Evolutionary conservation across 257 asterid species (phyloP), one percentile per base, ranked within the genome.

Genomic region (Salvia rosmarinus): DNA sequence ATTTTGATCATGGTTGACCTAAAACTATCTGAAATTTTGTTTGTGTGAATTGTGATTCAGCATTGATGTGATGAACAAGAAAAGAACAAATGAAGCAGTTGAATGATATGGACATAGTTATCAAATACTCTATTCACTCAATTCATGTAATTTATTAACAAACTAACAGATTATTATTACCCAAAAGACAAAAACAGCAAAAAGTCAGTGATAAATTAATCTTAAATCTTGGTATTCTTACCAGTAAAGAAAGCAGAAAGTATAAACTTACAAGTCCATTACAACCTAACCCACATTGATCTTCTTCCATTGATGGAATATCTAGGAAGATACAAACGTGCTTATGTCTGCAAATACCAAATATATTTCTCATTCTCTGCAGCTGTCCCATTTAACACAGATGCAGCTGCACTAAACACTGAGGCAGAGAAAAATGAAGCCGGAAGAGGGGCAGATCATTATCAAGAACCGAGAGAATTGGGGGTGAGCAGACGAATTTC

Each of bases 401-500:
- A 42, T 9, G 50, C 57, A 57, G 6, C 55, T 30, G 16, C 65
- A 35, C 3, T 0, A 28, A 66, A n/a, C 59, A 17, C 17, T 6
- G 40, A 11, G 46, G 47, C 50, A 30, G 39, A 17, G 20, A 65
- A 72, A 68, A 40, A 85, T 83, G 91, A 88, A 84, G 85, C 81
- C 78, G 17, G 81, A 81, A 68, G 85, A 79, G 65, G 85, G 49
- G 57, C 83, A 39, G 7, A 23, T 56, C 82, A 77, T 75, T 75
- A 71, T 56, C 82, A 76, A 79, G 79, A 71, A 37, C 71, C 71
- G 51, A 77, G 52, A 54, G 55, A 3, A 43, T 35, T 30, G 3
- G 28, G 78, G 17, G 74, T 74, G 4, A 79, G 47, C 65, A 80
- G 88, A 85, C 86, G 88, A 11, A 62, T 90, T 28, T 71, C 90